Evolutionary conservation across 2,329 filamentous ascomycete species (phyloP).

Genomic region (Emergomyces pasteurianus): DNA sequence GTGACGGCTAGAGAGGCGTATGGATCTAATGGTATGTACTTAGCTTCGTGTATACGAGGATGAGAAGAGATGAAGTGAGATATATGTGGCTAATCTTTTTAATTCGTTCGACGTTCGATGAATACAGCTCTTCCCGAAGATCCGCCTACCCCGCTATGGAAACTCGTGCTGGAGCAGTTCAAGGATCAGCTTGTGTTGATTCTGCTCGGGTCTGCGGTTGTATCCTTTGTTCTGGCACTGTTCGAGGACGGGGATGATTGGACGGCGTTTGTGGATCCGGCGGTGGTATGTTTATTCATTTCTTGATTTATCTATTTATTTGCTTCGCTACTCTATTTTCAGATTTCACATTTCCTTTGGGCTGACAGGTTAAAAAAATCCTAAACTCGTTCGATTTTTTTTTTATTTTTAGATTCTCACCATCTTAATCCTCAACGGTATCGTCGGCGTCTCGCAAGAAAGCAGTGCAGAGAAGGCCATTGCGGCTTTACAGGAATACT

Average conservation of each 20-base stretch:
- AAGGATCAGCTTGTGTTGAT: slow-evolving; percentile 98
- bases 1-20: slow-evolving; percentile 34
- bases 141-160: slow-evolving; percentile 88
- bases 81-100: neutral
- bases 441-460: slow-evolving; percentile 96
- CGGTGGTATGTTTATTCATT: slow-evolving; percentile 54
- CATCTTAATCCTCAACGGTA: slow-evolving; percentile 89
- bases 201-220: slow-evolving; percentile 77
- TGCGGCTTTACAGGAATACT: slow-evolving; percentile 95
- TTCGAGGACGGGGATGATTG: slow-evolving; percentile 90
- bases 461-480: slow-evolving; percentile 98
- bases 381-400: too few species aligned
- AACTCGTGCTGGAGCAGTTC: slow-evolving; percentile 96
- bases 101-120: too few species aligned
- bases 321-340: neutral
- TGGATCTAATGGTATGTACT: slow-evolving; percentile 46
- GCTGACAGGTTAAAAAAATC: too few species aligned
- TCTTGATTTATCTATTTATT: too few species aligned
- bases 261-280: slow-evolving; percentile 94
- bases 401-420: slow-evolving; percentile 86
- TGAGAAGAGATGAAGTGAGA: neutral
- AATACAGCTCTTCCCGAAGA: slow-evolving; percentile 66
- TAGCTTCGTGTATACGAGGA: too few species aligned
- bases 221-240: slow-evolving; percentile 85
- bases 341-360: too few species aligned